Evolutionary conservation across 2,329 filamentous ascomycete genomes (phyloP).

Genomic region (Sporothrix brunneoviolacea): DNA sequence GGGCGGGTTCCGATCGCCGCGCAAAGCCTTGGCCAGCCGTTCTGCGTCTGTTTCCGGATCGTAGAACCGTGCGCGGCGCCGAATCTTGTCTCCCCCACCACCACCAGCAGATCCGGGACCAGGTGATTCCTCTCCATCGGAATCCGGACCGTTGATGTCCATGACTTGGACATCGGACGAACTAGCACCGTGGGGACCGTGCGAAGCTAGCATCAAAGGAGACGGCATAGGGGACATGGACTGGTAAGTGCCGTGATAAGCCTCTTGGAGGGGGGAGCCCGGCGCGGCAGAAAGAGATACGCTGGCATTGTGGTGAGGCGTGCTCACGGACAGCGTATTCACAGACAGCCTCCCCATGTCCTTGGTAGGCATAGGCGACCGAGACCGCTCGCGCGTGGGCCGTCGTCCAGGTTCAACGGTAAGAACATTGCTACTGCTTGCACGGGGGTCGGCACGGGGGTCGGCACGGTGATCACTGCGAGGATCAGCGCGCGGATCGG

Average conservation of each 20-base stretch:
- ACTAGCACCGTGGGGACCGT: slow-evolving; percentile 44
- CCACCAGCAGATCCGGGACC: slow-evolving; percentile 23
- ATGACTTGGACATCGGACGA: slow-evolving; percentile 24
- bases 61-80: slow-evolving; percentile 69
- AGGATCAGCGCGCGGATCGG: background rate
- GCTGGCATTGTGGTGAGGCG: slow-evolving; percentile 30
- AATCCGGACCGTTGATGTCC: slow-evolving; percentile 47
- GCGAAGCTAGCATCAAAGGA: slow-evolving; percentile 54
- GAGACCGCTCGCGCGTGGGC: slow-evolving; percentile 32
- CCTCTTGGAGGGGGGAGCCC: slow-evolving; percentile 78
- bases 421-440: slow-evolving; percentile 33
- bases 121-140: slow-evolving; percentile 35
- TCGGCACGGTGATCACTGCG: slow-evolving; percentile 19
- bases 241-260: slow-evolving; percentile 91
- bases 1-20: slow-evolving; percentile 52
- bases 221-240: slow-evolving; percentile 92
- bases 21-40: slow-evolving; percentile 68
- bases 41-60: slow-evolving; percentile 74
- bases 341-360: slow-evolving; percentile 50
- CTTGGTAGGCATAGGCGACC: slow-evolving; percentile 42
- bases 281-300: slow-evolving; percentile 52
- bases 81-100: slow-evolving; percentile 36
- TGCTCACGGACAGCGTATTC: slow-evolving; percentile 29
- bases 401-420: slow-evolving; percentile 32
- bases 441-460: slow-evolving; percentile 19